Percentiles rank a stretch among this genome's conserved stretches.
Conservation (phyloP, 2,329 filamentous ascomycete genomes). For the Aspergillus chevalieri region DNA sequence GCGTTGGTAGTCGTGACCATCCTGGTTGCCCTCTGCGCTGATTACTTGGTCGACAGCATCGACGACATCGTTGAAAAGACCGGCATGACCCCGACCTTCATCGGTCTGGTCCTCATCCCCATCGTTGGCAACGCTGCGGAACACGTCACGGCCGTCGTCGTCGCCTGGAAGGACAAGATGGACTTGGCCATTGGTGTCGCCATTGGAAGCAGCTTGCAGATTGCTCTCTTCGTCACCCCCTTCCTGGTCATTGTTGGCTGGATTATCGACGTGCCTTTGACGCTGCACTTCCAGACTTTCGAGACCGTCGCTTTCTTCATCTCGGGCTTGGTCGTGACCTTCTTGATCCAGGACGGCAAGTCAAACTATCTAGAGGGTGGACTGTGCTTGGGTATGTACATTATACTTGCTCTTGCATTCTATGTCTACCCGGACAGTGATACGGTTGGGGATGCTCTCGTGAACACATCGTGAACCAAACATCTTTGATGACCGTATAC, state of each 20-base stretch:
- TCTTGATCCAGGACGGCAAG: constrained; percentile 74
- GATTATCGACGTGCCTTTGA: constrained; percentile 68
- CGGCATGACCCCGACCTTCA: constrained; percentile 63
- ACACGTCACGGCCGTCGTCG: constrained; percentile 73
- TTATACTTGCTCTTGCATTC: constrained; percentile 64
- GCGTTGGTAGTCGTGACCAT: constrained; percentile 50
- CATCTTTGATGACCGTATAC: no score
- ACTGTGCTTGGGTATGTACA: constrained; percentile 68
- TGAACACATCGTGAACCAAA: no score
- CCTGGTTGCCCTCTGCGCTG: constrained; percentile 57
- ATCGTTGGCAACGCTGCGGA: constrained; percentile 81
- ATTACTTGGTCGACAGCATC: constrained; percentile 71
- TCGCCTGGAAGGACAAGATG: constrained; percentile 80
- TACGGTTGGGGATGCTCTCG: no score
- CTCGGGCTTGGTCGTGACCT: constrained; percentile 77
- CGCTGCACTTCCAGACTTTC: constrained; percentile 56
- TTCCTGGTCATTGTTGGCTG: constrained; percentile 72
- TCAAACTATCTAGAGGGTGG: constrained; percentile 78
- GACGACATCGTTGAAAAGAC: constrained; percentile 59
- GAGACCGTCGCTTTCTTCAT: constrained; percentile 71
- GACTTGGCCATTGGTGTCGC: constrained; percentile 75
- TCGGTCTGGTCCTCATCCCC: constrained; percentile 72
- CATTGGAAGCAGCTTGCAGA: constrained; percentile 74
- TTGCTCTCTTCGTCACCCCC: constrained; percentile 68
- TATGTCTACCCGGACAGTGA: constrained; percentile 31